These are phyloP conservation scores for Colletotrichum costaricense DNA, from an alignment of 2,329 filamentous ascomycete species.

Conservation along the genomic window DNA sequence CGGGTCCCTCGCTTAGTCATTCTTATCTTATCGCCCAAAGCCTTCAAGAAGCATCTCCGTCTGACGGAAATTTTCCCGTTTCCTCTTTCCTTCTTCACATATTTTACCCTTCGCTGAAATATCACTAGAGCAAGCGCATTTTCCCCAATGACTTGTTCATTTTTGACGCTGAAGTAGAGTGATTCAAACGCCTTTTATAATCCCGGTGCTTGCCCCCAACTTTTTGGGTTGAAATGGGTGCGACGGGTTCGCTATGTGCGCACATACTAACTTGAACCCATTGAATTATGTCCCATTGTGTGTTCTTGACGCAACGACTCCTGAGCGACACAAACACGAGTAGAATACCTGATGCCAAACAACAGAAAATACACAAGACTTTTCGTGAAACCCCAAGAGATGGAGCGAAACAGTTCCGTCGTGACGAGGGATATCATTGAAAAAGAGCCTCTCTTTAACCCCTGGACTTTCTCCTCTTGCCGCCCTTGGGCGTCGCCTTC, in stretches of 20 bases:
- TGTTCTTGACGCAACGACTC: constrained; percentile 3
- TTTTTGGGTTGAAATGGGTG: constrained; percentile 51
- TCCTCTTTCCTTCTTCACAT: constrained; percentile 57
- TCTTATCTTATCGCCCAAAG: constrained; percentile 30
- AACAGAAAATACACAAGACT: background rate
- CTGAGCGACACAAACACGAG: background rate
- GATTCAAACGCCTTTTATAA: constrained; percentile 66
- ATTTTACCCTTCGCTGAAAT: constrained; percentile 55
- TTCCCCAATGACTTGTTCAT: constrained; percentile 56
- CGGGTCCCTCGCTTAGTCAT: constrained; percentile 17
- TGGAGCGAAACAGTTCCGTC: background rate
- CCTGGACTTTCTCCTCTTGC: constrained; percentile 48
- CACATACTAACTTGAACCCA: constrained; percentile 51
- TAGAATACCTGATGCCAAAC: background rate
- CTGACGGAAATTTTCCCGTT: constrained; percentile 12
- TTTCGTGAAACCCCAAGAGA: background rate
- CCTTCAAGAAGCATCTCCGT: constrained; percentile 16
- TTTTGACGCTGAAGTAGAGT: constrained; percentile 64
- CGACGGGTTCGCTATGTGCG: constrained; percentile 72
- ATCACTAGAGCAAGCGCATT: constrained; percentile 46
- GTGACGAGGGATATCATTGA: constrained; percentile 29
- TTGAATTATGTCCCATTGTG: constrained; percentile 6
- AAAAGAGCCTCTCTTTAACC: constrained; percentile 43
- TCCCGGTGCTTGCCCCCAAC: constrained; percentile 61
- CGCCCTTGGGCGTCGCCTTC: constrained; percentile 44